A percentile compares a stretch with the other conserved stretches of the same genome.
Conservation (phyloP, 768 basidiomycete species). For the Lactarius evosmus region DNA sequence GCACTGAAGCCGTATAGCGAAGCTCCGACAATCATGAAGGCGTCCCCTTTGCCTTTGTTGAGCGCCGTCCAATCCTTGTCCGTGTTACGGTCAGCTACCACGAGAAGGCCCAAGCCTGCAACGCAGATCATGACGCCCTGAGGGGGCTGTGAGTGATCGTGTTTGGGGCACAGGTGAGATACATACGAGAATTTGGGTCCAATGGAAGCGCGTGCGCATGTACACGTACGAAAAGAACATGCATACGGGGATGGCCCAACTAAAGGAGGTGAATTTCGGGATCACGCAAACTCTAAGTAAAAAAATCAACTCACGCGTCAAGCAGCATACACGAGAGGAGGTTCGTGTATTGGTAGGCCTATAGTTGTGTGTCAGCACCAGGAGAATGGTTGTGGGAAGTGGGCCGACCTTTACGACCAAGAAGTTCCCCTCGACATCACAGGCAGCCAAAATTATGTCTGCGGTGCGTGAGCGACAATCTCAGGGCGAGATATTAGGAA, state of each 20-base stretch:
- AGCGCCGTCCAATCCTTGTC: constrained; percentile 69
- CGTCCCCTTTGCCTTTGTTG: constrained; percentile 72
- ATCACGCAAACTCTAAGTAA: neutral
- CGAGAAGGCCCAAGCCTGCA: constrained; percentile 74
- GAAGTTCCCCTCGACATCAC: constrained; percentile 88
- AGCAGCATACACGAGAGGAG: constrained; percentile 89
- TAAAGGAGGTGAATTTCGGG: constrained; percentile 31
- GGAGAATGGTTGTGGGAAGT: constrained; percentile 2
- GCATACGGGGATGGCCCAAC: constrained; percentile 89
- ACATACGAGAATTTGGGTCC: constrained; percentile 75
- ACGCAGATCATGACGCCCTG: constrained; percentile 74
- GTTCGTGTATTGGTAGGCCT: constrained; percentile 86
- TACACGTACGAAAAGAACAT: constrained; percentile 81
- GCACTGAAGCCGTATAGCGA: constrained; percentile 83
- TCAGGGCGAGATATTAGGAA: neutral
- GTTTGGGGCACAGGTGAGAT: neutral
- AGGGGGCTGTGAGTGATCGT: neutral
- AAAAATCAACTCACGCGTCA: constrained; percentile 56
- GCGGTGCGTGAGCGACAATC: constrained; percentile 7
- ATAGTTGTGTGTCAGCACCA: constrained; percentile 1
- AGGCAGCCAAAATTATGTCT: constrained; percentile 77
- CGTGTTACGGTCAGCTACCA: constrained; percentile 73
- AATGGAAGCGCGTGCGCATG: constrained; percentile 75
- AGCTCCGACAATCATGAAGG: constrained; percentile 83
- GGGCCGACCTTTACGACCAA: constrained; percentile 64